phyloP scores from a whole-genome alignment of 2,329 filamentous ascomycete genomes.

The Grosmannia huntii region DNA sequence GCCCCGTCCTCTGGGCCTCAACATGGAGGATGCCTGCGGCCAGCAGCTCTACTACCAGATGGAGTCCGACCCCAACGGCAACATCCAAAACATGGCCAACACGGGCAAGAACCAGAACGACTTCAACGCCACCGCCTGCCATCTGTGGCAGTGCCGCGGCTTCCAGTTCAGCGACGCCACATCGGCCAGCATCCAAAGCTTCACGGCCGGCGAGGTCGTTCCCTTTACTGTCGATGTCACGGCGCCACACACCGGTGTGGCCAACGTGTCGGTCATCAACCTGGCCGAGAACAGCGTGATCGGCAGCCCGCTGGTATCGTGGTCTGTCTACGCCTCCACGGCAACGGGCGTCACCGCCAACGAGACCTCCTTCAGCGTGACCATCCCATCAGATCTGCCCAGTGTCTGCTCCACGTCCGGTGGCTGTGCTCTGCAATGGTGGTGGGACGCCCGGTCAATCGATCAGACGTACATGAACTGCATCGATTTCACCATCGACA shows the following conservation, averaged over 20 bases:
- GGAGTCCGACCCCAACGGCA: slow-evolving; percentile 39
- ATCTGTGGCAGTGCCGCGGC: slow-evolving; percentile 45
- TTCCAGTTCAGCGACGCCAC: slow-evolving; percentile 43
- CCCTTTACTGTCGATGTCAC: slow-evolving; percentile 22
- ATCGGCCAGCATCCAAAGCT: slow-evolving; percentile 33
- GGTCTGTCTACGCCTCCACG: slow-evolving; percentile 36
- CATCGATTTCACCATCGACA: slow-evolving; percentile 30
- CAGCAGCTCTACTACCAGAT: slow-evolving; percentile 40
- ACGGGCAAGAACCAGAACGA: slow-evolving; percentile 30
- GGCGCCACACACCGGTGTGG: slow-evolving; percentile 26
- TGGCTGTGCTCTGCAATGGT: slow-evolving; percentile 40
- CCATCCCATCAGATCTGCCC: slow-evolving; percentile 35
- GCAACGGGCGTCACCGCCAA: slow-evolving; percentile 25
- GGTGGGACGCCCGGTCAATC: slow-evolving; percentile 30
- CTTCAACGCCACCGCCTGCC: slow-evolving; percentile 32
- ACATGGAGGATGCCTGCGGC: slow-evolving; percentile 39
- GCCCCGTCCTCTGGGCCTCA: slow-evolving; percentile 35
- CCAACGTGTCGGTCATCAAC: slow-evolving; percentile 42
- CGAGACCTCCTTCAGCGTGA: slow-evolving; percentile 38
- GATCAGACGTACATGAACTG: slow-evolving; percentile 44
- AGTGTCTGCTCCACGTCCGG: slow-evolving; percentile 30
- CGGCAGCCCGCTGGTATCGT: slow-evolving; percentile 31
- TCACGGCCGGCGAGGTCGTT: slow-evolving; percentile 34
- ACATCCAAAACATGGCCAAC: slow-evolving; percentile 42
- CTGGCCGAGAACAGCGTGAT: slow-evolving; percentile 34